Percentiles rank a stretch among this genome's conserved stretches.
These are phyloP conservation scores for Mycena maculata DNA, from an alignment of 768 basidiomycete species.

Conservation along the genomic window DNA sequence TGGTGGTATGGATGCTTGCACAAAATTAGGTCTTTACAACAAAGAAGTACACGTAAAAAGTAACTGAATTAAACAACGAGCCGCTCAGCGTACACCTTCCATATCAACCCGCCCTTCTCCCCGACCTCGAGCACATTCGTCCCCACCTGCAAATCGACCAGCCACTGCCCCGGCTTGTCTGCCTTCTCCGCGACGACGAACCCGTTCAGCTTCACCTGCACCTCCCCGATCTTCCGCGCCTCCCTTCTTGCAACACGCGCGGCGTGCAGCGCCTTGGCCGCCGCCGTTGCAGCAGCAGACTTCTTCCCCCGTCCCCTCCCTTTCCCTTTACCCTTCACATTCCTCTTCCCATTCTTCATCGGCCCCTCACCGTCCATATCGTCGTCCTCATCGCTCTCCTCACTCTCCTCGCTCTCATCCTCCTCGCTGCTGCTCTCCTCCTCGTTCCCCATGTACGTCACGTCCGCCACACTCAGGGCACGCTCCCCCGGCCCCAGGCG, in stretches of 20 bases:
- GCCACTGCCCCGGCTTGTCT: constrained; percentile 67
- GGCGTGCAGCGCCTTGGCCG: constrained; percentile 38
- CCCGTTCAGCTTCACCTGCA: constrained; percentile 76
- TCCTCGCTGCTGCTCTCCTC: constrained; percentile 71
- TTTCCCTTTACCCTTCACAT: constrained; percentile 39
- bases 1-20: no score
- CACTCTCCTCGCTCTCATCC: constrained; percentile 53
- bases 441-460: constrained; percentile 66
- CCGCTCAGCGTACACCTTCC: constrained; percentile 77
- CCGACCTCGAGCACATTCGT: constrained; percentile 77
- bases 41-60: constrained; percentile 3
- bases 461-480: constrained; percentile 62
- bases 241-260: constrained; percentile 54
- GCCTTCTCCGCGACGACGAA: constrained; percentile 57
- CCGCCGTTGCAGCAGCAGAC: constrained; percentile 42
- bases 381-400: constrained; percentile 61
- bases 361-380: constrained; percentile 53
- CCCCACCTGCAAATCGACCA: constrained; percentile 68
- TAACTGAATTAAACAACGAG: constrained; percentile 32
- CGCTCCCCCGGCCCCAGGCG: constrained; percentile 69
- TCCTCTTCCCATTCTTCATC: constrained; percentile 57
- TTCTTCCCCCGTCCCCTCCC: constrained; percentile 52
- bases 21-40: no score
- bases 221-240: constrained; percentile 60
- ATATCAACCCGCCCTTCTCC: constrained; percentile 73